phyloP scores from a whole-genome alignment of 2,329 filamentous ascomycete genomes.

The Neonectria hederae region DNA sequence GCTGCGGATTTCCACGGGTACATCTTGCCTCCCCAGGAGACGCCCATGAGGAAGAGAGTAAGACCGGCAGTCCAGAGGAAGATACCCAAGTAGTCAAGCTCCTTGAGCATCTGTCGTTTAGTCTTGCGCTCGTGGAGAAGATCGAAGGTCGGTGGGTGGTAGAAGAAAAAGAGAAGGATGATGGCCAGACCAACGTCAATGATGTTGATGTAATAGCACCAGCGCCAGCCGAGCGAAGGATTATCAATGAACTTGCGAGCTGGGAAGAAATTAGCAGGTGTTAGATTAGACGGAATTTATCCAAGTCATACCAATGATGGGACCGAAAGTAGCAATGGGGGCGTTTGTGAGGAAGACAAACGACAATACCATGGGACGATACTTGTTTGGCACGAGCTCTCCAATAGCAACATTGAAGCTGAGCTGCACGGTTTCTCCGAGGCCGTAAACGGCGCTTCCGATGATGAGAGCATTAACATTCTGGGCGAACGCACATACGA shows the following conservation, averaged over 20 bases:
- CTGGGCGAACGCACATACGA: conserved; percentile 48
- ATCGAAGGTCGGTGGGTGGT: conserved; percentile 53
- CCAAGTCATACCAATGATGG: conserved; percentile 44
- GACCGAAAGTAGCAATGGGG: conserved; percentile 47
- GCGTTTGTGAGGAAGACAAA: conserved; percentile 49
- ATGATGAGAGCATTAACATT: conserved; percentile 49
- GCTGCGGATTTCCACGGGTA: conserved; percentile 55
- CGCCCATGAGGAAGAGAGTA: conserved; percentile 56
- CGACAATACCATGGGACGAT: conserved; percentile 47
- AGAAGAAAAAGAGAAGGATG: conserved; percentile 50
- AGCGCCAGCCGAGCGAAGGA: conserved; percentile 50
- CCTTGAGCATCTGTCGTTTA: conserved; percentile 46
- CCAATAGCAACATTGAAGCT: conserved; percentile 51
- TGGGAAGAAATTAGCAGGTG: conserved; percentile 13
- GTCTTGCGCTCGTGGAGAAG: conserved; percentile 51
- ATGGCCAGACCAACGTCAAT: conserved; percentile 48
- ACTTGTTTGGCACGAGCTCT: conserved; percentile 56
- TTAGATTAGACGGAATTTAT: too few species aligned
- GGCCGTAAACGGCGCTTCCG: conserved; percentile 48
- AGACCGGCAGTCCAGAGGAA: conserved; percentile 57
- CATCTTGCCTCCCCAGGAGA: conserved; percentile 55
- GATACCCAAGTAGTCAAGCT: conserved; percentile 56
- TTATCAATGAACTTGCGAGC: conserved; percentile 49
- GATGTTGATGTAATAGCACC: conserved; percentile 55
- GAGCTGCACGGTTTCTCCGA: conserved; percentile 50